Evolutionary conservation across 2,329 filamentous ascomycete genomes (phyloP).

Genomic region (Ophiostoma perfectum): DNA sequence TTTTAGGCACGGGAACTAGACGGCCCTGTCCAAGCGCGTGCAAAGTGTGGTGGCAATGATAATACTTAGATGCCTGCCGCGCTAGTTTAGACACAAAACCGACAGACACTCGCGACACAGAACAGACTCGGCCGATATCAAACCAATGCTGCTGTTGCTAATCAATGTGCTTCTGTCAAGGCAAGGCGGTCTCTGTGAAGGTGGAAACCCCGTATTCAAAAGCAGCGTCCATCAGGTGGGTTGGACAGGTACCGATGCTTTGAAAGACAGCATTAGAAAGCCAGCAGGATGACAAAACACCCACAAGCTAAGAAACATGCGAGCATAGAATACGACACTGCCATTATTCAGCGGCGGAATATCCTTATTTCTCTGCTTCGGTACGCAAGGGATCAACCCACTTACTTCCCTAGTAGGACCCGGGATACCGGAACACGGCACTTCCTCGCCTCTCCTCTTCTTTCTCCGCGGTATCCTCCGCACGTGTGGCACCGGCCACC

Average conservation of each 20-base stretch:
- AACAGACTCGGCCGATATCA: not conserved
- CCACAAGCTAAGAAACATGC: not conserved
- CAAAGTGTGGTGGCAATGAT: not conserved
- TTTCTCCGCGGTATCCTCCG: not conserved
- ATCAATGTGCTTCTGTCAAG: not conserved
- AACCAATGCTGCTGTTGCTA: not conserved
- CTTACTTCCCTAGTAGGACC: not conserved
- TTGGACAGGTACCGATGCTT: no score
- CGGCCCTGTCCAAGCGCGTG: constrained; percentile 2
- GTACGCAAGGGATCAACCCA: not conserved
- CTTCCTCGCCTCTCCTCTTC: not conserved
- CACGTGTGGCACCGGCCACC: not conserved
- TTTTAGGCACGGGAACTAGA: constrained; percentile 1
- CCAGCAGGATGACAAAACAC: not conserved
- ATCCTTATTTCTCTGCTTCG: not conserved
- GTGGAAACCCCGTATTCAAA: no score
- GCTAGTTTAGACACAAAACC: not conserved
- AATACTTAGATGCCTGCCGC: not conserved
- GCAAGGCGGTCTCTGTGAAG: not conserved
- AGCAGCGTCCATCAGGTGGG: no score
- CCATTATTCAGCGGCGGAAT: constrained; percentile 2
- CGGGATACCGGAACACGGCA: constrained; percentile 8
- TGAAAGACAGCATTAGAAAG: no score
- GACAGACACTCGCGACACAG: not conserved
- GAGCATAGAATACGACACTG: not conserved